A percentile compares a stretch with the other conserved stretches of the same genome.
Evolutionary conservation across 2,329 filamentous ascomycete species (phyloP).

Genomic region (Acrodontium crateriforme): DNA sequence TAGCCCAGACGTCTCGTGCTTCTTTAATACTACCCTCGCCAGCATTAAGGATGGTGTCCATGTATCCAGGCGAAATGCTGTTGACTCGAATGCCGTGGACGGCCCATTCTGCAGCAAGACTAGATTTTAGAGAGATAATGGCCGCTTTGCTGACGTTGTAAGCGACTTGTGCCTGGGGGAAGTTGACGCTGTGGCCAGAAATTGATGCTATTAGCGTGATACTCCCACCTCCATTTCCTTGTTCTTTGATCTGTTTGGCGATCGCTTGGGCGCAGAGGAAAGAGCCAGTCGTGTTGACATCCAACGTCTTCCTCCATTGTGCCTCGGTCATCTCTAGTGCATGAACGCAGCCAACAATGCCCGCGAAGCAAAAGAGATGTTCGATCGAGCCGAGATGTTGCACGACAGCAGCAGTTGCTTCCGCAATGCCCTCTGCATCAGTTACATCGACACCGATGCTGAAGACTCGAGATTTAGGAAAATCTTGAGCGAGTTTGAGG

Average conservation of each 20-base stretch:
- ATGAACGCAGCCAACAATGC: slow-evolving; percentile 49
- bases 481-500: slow-evolving; percentile 35
- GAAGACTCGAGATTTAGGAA: slow-evolving; percentile 39
- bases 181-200: slow-evolving; percentile 56
- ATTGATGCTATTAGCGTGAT: slow-evolving; percentile 57
- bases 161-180: slow-evolving; percentile 54
- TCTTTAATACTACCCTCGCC: slow-evolving; percentile 22
- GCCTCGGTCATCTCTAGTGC: slow-evolving; percentile 44
- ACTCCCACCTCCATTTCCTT: slow-evolving; percentile 41
- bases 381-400: slow-evolving; percentile 37
- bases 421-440: slow-evolving; percentile 33
- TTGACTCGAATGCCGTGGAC: slow-evolving; percentile 58
- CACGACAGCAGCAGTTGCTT: slow-evolving; percentile 29
- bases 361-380: slow-evolving; percentile 51
- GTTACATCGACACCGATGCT: slow-evolving; percentile 47
- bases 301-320: slow-evolving; percentile 50
- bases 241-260: slow-evolving; percentile 40
- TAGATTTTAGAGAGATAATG: slow-evolving; percentile 48
- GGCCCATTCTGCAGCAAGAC: slow-evolving; percentile 61
- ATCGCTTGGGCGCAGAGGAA: slow-evolving; percentile 58
- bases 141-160: slow-evolving; percentile 64
- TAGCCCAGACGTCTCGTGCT: slow-evolving; percentile 20
- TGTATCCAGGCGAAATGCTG: slow-evolving; percentile 58
- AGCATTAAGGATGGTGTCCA: slow-evolving; percentile 59
- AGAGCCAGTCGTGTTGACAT: slow-evolving; percentile 57